A percentile compares a stretch with the other conserved stretches of the same genome.
These are phyloP conservation scores for Collybia nuda DNA, from an alignment of 768 basidiomycete species.

Conservation along the genomic window DNA sequence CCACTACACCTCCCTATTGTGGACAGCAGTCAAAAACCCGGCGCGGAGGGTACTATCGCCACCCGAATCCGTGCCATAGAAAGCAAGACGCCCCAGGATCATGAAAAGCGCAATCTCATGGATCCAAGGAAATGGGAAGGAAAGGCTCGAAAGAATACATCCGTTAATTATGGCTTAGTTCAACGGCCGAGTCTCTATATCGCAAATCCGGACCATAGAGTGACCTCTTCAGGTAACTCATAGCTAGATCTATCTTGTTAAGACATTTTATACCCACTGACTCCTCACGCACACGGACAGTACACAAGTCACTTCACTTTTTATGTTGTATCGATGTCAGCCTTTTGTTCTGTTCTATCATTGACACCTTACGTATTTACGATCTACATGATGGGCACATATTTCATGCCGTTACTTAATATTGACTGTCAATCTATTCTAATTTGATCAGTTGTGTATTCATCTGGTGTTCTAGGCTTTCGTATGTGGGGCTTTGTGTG, in stretches of 20 bases:
- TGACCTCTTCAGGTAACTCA: slow-evolving; percentile 16
- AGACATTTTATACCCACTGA: slow-evolving; percentile 1
- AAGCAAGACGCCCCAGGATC: slow-evolving; percentile 52
- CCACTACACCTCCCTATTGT: slow-evolving; percentile 3
- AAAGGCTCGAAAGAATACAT: slow-evolving; percentile 29
- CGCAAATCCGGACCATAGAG: slow-evolving; percentile 64
- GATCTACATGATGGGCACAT: too few relatives aligned
- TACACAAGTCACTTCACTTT: not conserved
- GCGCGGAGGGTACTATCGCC: slow-evolving; percentile 36
- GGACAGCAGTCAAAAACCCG: slow-evolving; percentile 13
- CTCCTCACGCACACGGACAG: slow-evolving; percentile 4
- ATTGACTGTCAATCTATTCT: too few relatives aligned
- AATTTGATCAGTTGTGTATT: too few relatives aligned
- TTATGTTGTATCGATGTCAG: too few relatives aligned
- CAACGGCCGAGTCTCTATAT: slow-evolving; percentile 65
- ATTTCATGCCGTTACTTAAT: too few relatives aligned
- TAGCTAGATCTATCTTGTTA: slow-evolving; percentile 6
- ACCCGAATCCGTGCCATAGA: slow-evolving; percentile 60
- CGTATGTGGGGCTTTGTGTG: too few relatives aligned
- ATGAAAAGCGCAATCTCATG: slow-evolving; percentile 27
- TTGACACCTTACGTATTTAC: too few relatives aligned
- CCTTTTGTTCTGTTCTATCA: too few relatives aligned
- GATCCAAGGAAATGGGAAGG: slow-evolving; percentile 45
- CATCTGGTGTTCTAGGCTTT: too few relatives aligned
- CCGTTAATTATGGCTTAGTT: slow-evolving; percentile 64